A percentile compares a stretch with the other conserved stretches of the same genome.
These are phyloP conservation scores for Saprolegnia parasitica DNA, from an alignment of 352 stramenopile genomes.

Conservation along the genomic window DNA sequence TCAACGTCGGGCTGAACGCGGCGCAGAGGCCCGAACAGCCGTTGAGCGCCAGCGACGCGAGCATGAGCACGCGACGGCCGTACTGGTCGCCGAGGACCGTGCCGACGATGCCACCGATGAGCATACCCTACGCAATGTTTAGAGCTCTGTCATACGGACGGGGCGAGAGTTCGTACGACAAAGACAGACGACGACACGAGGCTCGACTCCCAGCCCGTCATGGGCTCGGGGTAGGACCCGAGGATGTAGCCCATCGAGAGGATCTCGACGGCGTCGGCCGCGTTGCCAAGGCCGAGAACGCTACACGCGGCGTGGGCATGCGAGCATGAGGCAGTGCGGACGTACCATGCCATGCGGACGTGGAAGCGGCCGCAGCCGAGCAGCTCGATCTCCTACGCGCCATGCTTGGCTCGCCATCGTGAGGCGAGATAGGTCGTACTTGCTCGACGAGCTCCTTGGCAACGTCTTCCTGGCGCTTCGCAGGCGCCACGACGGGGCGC, in stretches of 20 bases:
- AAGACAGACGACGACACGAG: constrained; percentile 26
- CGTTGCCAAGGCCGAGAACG: constrained; percentile 77
- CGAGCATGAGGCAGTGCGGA: constrained; percentile 41
- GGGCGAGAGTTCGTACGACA: background rate
- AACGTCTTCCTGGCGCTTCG: constrained; percentile 1
- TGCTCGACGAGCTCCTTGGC: constrained; percentile 26
- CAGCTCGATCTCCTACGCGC: constrained; percentile 57
- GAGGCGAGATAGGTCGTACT: background rate
- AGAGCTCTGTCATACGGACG: background rate
- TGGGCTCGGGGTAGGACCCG: constrained; percentile 16
- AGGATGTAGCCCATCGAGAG: constrained; percentile 88
- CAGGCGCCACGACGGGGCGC: constrained; percentile 7
- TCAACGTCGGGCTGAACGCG: constrained; percentile 57
- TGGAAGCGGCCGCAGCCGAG: constrained; percentile 71
- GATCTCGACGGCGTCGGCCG: constrained; percentile 87
- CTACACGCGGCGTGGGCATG: constrained; percentile 49
- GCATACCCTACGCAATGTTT: constrained; percentile 62
- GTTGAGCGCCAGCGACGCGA: constrained; percentile 76
- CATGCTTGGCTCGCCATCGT: background rate
- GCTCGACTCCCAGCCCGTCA: constrained; percentile 27
- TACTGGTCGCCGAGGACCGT: constrained; percentile 77
- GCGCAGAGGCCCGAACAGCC: constrained; percentile 68
- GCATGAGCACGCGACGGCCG: constrained; percentile 67
- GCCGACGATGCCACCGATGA: constrained; percentile 66
- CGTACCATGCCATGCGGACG: constrained; percentile 57